Conservation (phyloP, 257 asterid genomes). For the Catharanthus roseus region DNA sequence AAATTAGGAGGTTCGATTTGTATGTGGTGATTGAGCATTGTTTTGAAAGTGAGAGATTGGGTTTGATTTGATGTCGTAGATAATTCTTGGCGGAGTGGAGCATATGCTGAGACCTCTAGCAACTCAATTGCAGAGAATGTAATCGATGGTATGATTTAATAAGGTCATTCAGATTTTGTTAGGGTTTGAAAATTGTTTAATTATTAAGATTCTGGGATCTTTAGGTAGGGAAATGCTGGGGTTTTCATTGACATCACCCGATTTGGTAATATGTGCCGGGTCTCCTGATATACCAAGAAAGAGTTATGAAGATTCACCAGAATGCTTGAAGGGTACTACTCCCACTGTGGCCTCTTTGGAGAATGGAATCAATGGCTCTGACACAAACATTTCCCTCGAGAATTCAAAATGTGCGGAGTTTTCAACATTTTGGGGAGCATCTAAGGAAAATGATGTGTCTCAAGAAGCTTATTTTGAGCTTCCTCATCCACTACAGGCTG, state of each 20-base stretch:
- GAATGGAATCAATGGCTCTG: slow-evolving; percentile 73
- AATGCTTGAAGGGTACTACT: slow-evolving; percentile 25
- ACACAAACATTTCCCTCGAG: slow-evolving; percentile 32
- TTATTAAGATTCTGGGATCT: slow-evolving; percentile 6
- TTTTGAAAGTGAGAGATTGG: background rate
- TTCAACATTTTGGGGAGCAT: slow-evolving; percentile 7
- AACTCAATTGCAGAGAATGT: slow-evolving; percentile 15
- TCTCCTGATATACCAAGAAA: slow-evolving; percentile 64
- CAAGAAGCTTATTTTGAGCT: slow-evolving; percentile 71
- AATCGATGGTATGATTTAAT: slow-evolving; percentile 28
- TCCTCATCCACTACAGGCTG: slow-evolving; percentile 34
- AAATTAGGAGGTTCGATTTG: background rate
- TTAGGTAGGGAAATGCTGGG: slow-evolving; percentile 57
- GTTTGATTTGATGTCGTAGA: slow-evolving; percentile 9
- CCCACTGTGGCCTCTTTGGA: slow-evolving; percentile 69
- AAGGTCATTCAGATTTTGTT: background rate
- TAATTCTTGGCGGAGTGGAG: slow-evolving; percentile 8
- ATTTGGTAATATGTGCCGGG: slow-evolving; percentile 63
- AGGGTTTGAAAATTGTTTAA: slow-evolving; percentile 3
- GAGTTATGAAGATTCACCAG: slow-evolving; percentile 57
- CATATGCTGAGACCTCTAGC: slow-evolving; percentile 6
- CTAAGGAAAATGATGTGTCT: slow-evolving; percentile 29
- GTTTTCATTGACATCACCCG: slow-evolving; percentile 72
- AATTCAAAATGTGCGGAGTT: slow-evolving; percentile 26
- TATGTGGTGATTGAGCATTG: background rate